Evolutionary conservation across 306 rosid genomes (phyloP), one percentile per base, ranked within the genome.

Genomic region (Prosopis cineraria): DNA sequence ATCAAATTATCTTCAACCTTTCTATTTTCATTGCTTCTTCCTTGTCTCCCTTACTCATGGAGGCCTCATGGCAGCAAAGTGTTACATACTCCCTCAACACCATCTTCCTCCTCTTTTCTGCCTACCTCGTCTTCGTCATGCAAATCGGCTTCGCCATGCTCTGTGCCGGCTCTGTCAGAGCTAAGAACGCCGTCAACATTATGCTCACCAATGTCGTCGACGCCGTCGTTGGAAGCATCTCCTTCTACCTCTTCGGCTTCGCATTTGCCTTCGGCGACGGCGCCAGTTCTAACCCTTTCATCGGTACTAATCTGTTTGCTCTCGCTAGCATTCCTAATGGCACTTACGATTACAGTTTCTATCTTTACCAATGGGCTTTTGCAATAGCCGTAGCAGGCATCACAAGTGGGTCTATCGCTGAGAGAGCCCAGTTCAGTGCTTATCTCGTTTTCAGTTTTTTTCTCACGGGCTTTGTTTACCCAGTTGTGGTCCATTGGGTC

Each of bases 81-180:
- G 96, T 93, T 12, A 20, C 59, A 2, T 20, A 75, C 78, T 90
- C 93, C 72, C 91, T 91, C 79, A 90, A 90, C 84, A 66, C 91
- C 59, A 78, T 91, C n/a, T 93, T 86, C 84, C 96, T 89, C 41
- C 90, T 91, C 43, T 91, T 52, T 13, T 52, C 59, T 52, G 93
- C 98, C 2, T 89, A 93, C 87, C 91, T 93, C 0, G 96, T 89
- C 68, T 91, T 93, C 58, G 83, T 84, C 3, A 93, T 89, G 96
- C 96, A 93, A 68, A 82, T 89, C 33, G 94, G 98, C 40, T 93
- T 93, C 45, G 96, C 96, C 39, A 89, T 93, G 98, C 88, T 90
- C 66, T 93, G 94, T 60, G 94, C 98, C 0, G 98, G 96, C 39
- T 93, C 96, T 0, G 96, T 90, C 14, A 85, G 93, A 11, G 96